Base-by-base conservation (phyloP, 2,329 filamentous ascomycete genomes). In the Furcasterigmium furcatum region DNA sequence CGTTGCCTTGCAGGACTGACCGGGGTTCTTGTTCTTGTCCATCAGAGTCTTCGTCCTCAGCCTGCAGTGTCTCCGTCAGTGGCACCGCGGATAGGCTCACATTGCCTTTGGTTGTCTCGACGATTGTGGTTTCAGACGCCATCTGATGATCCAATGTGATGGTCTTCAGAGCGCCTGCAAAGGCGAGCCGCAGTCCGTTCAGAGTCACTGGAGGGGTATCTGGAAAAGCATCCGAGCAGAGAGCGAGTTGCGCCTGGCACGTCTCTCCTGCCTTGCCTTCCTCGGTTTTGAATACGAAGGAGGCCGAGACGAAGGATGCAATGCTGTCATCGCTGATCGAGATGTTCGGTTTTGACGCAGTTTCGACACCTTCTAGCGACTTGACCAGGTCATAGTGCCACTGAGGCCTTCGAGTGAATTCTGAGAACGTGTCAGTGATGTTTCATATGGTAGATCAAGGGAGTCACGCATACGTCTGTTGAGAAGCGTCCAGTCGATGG, bases 401-500 rank as follows among this genome's bases (percentile, higher is more conserved):
- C 22, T 76, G 71, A 10, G 72, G 66, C 14, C 73, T 73, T 52
- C 68, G 71, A 5, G 70, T 67, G 56, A 83, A 85, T 42, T 65
- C 80, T 25, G 14, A 8, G 12, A n/a, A 18, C 18, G 25, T 27
- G 47, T 60, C 46, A 64, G 55, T 40, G 24, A 53, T 20, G 22
- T n/a, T 19, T 5, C 18, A 34, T 16, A 12, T 38, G 6, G 7
- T 4, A 43, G 39, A 6, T 14, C 14, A 2, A 9, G 25, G 30
- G 14, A 20, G n/a, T 7, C 19, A 8, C n/a, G 14, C 78, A 60
- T 64, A 83, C 80, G 71, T 38, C 63, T 74, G 47, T 80, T 72
- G 59, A 85, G 68, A 38, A 87, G 66, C 56, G 86, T 83, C 79
- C 84, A 85, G 55, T 85, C 81, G 42, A 84, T 76, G 22, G 80